Percentiles rank a stretch among this genome's conserved stretches.
These are phyloP conservation scores for Colletotrichum brevisporum DNA, from an alignment of 2,329 filamentous ascomycete genomes.

Conservation along the genomic window DNA sequence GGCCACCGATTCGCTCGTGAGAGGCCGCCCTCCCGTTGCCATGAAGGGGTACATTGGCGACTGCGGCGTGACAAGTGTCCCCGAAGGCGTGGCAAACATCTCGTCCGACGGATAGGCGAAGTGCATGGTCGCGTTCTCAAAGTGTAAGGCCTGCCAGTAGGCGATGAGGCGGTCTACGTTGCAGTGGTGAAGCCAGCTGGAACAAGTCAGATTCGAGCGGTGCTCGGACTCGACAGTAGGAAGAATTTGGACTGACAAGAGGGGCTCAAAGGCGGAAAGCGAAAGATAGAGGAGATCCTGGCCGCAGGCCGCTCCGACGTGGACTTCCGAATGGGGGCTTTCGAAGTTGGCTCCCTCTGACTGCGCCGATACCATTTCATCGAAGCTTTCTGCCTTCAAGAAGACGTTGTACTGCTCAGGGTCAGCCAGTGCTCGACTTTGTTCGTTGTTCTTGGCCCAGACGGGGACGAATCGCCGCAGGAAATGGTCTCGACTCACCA, in stretches of 20 bases:
- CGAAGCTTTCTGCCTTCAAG: constrained; percentile 52
- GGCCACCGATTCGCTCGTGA: constrained; percentile 56
- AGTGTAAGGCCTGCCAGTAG: constrained; percentile 64
- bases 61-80: constrained; percentile 57
- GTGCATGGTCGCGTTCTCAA: constrained; percentile 52
- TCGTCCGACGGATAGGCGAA: constrained; percentile 52
- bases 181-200: constrained; percentile 65
- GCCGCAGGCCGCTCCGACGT: constrained; percentile 55
- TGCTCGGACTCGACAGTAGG: too few species aligned
- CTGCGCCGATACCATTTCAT: constrained; percentile 57
- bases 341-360: constrained; percentile 58
- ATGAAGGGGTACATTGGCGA: constrained; percentile 67
- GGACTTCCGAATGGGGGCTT: constrained; percentile 59
- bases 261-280: constrained; percentile 61
- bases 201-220: constrained; percentile 6
- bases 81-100: constrained; percentile 57
- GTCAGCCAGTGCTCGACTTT: constrained; percentile 18
- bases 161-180: constrained; percentile 77
- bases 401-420: constrained; percentile 58
- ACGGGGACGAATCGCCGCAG: background rate
- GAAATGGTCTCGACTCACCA: constrained; percentile 51
- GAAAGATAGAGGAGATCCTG: constrained; percentile 54
- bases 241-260: constrained; percentile 55
- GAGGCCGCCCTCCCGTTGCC: constrained; percentile 53
- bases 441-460: background rate